Conservation (phyloP, 108 stramenopile species). For the Epithemia pelagica region DNA sequence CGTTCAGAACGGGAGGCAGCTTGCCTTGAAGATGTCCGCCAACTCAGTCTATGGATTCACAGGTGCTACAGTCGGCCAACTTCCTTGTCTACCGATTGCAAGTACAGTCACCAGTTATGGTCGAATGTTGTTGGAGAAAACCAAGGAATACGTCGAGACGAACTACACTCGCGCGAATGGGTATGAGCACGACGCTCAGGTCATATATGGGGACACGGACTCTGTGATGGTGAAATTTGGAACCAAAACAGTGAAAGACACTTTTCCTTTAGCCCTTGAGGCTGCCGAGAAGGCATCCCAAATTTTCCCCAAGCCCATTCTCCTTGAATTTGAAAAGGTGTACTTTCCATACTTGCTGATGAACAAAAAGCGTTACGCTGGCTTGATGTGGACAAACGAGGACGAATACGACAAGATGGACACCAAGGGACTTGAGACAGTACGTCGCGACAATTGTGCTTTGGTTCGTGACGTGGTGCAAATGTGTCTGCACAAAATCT, state of each 20-base stretch:
- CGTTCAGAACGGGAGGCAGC: constrained; percentile 97
- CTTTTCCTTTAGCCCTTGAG: constrained; percentile 91
- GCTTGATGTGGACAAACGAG: constrained; percentile 91
- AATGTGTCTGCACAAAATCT: constrained; percentile 94
- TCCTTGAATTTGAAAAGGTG: constrained; percentile 96
- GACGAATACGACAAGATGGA: constrained; percentile 99
- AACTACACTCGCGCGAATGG: constrained; percentile 94
- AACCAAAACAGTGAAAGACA: constrained; percentile 80
- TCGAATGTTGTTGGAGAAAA: constrained; percentile 85
- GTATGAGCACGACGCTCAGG: constrained; percentile 86
- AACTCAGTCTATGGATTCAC: constrained; percentile 99
- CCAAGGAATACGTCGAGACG: constrained; percentile 89
- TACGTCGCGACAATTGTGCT: constrained; percentile 98
- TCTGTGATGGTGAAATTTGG: constrained; percentile 99
- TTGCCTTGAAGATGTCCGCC: constrained; percentile 97
- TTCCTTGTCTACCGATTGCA: constrained; percentile 98
- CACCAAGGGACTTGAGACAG: constrained; percentile 97
- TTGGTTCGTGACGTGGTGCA: constrained; percentile 96
- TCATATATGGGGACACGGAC: constrained; percentile 98
- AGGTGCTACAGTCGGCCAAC: constrained; percentile 96
- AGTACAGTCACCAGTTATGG: constrained; percentile 96
- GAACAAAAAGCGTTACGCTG: constrained; percentile 99
- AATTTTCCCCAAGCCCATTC: constrained; percentile 92
- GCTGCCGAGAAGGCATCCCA: constrained; percentile 92
- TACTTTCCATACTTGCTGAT: constrained; percentile 88